phyloP scores from a whole-genome alignment of 805 yeast genomes.

The Naumovozyma castellii region DNA sequence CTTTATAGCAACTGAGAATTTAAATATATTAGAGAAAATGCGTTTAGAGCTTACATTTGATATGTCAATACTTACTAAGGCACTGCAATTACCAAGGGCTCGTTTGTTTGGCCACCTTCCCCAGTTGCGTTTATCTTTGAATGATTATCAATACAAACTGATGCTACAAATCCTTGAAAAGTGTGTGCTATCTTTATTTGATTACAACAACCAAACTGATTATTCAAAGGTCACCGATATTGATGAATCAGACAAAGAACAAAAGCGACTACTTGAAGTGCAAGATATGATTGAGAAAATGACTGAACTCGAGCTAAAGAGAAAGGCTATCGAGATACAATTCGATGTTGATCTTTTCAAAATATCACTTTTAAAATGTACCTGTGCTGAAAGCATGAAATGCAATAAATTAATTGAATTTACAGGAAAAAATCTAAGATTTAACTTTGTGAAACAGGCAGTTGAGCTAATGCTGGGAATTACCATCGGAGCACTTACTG shows the following conservation, averaged over 20 bases:
- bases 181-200: slow-evolving; percentile 44
- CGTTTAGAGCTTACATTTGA: slow-evolving; percentile 68
- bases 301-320: slow-evolving; percentile 39
- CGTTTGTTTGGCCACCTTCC: slow-evolving; percentile 74
- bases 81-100: slow-evolving; percentile 60
- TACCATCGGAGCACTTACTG: slow-evolving; percentile 50
- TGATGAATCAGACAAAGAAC: slow-evolving; percentile 14
- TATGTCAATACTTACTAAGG: slow-evolving; percentile 76
- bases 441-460: slow-evolving; percentile 52
- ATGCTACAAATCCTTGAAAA: slow-evolving; percentile 68
- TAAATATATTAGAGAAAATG: slow-evolving; percentile 65
- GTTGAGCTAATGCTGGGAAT: slow-evolving; percentile 59
- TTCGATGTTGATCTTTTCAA: slow-evolving; percentile 59
- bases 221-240: slow-evolving; percentile 3
- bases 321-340: slow-evolving; percentile 61
- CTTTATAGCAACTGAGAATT: slow-evolving; percentile 30
- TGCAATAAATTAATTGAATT: slow-evolving; percentile 66
- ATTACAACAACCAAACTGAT: slow-evolving; percentile 28
- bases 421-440: slow-evolving; percentile 51
- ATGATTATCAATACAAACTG: slow-evolving; percentile 84
- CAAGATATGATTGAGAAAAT: slow-evolving; percentile 29
- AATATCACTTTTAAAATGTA: slow-evolving; percentile 58
- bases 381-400: slow-evolving; percentile 46
- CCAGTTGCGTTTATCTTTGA: slow-evolving; percentile 55
- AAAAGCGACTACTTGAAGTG: slow-evolving; percentile 19